Base-by-base conservation (phyloP, 2,329 filamentous ascomycete species). In the Shiraia bambusicola region DNA sequence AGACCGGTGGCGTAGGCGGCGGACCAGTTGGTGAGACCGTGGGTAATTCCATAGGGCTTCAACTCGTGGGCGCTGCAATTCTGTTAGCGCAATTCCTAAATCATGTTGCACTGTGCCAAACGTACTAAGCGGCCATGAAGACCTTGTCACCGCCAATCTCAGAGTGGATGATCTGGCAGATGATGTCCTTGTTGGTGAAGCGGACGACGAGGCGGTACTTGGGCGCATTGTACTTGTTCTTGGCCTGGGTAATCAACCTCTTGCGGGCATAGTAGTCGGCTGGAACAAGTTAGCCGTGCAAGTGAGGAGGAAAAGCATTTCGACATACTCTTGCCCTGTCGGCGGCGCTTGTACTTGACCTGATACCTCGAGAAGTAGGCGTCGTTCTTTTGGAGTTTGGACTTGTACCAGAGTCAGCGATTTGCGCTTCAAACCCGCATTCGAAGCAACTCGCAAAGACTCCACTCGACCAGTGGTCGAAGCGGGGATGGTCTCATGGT, bases 181-280 rank as follows among this genome's bases (percentile, higher is more conserved):
- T 87, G 81, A 97, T 95, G 83, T 98, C 92, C 77, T 90, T 89
- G 87, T 97, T 95, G 82, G 89, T 94, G 87, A 95, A 95, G 75
- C 93, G 93, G 73, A 98, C 89, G 62, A 98, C 93, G 71, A 98
- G 87, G 72, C 93, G 88, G 87, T 98, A 97, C 85, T 98, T 98
- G 78, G 93, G 93, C 56, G 93, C 87, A 80, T 95, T 95, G 87
- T 97, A 98, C 87, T 98, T 98, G 89, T 98, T 98, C 89, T 97
- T 98, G 80, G 93, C 93, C 84, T 98, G 93, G 81, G 89, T 91
- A 82, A 97, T 93, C 76, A 98, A 83, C 72, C 93, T 87, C 88
- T 97, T 97, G 76, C 93, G 92, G 73, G 93, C 93, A 77, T 96
- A 97, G 89, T 98, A 98, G 76, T 98, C 93, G 80, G 93, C 57